Base-by-base conservation (phyloP, 176 grass and related monocot genomes). In the Carex scoparia region DNA sequence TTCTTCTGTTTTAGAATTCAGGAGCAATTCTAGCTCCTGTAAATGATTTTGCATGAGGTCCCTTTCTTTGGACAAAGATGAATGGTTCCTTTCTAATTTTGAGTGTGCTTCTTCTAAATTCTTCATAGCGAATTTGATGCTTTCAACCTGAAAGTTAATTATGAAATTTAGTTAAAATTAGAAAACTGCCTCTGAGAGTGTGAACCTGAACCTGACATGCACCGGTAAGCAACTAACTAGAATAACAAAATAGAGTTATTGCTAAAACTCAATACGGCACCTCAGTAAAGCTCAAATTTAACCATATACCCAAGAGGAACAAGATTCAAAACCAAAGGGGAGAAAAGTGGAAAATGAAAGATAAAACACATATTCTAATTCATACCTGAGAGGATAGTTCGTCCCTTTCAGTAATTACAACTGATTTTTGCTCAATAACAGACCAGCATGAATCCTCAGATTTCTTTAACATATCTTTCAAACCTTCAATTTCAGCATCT, bases 31-130 rank as follows among this genome's bases (percentile, higher is more conserved):
- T 74, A 97, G 54, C 55, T 93, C 91, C 75, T 74, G 94, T 49
- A 87, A 38, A 58, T 91, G 90, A 87, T 88, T 87, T 85, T 90
- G 73, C 81, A 81, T 85, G 53, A 89, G 64, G 93, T 95, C 72
- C 67, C 87, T 99, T 63, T 95, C 91, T 85, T 44, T 86, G 58
- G 82, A 88, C 66, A 92, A 69, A 85, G 80, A 87, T 46, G 85
- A 89, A 42, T 91, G 64, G 31, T 88, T 87, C 32, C 88, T 33
- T 90, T 89, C 81, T 35, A 99, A 56, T 59, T 88, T 68, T 0
- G 87, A 82, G 72, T 88, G 90, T 82, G 76, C 87, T 81, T 73
- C 79, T 86, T 92, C 93, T 73, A 95, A 71, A 73, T 79, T 71
- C 85, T 94, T 88, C 88, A 88, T 83, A 70, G 69, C 79, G 56